These are phyloP conservation scores for Wickerhamomyces sp. DNA, from an alignment of 1,139 yeast species.

Conservation along the genomic window DNA sequence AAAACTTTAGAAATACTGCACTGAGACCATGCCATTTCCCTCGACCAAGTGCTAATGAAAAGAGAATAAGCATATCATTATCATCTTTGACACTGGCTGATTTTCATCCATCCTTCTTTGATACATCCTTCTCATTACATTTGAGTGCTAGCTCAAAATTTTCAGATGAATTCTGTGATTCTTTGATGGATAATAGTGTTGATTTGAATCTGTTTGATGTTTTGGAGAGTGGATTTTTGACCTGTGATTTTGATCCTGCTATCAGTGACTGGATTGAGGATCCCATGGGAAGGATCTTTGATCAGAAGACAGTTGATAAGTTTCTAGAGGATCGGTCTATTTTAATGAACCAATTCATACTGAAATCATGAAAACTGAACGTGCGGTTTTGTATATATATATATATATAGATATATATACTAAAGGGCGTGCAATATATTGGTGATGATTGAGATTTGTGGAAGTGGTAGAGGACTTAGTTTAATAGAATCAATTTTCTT, in stretches of 20 bases:
- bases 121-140: conserved; percentile 9
- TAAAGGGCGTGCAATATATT: conserved; percentile 5
- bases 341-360: conserved; percentile 11
- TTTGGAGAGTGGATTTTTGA: conserved; percentile 10
- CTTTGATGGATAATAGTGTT: background rate
- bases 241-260: conserved; percentile 17
- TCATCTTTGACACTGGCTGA: conserved; percentile 5
- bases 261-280: conserved; percentile 9
- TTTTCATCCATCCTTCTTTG: conserved; percentile 10
- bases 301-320: conserved; percentile 3
- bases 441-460: conserved; percentile 6
- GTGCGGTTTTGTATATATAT: background rate
- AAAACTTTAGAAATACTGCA: conserved; percentile 8
- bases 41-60: background rate
- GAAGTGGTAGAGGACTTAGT: conserved; percentile 11
- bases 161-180: background rate
- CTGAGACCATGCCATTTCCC: conserved; percentile 16
- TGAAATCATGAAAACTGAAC: no score
- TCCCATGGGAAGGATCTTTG: background rate
- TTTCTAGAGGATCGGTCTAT: conserved; percentile 14
- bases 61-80: background rate
- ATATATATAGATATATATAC: background rate
- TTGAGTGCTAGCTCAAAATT: conserved; percentile 2
- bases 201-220: background rate
- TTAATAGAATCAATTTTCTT: background rate